Evolutionary conservation across 345 rosid species (phyloP).

Genomic region (Gynandropsis gynandra): DNA sequence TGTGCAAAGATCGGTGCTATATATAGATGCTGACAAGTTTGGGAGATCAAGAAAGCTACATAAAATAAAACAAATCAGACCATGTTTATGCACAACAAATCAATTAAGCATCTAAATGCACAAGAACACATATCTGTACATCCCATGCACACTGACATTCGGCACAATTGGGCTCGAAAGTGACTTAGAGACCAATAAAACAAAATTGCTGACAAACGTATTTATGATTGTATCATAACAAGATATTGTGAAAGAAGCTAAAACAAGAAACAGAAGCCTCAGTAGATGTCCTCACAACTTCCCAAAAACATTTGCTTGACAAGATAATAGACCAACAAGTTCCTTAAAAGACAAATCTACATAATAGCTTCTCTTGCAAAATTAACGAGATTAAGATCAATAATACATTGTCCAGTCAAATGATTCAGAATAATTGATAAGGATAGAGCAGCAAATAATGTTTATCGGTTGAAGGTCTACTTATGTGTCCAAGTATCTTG

Average conservation of each 20-base stretch:
- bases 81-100: background rate
- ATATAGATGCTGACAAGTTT: conserved; percentile 75
- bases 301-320: background rate
- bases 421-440: background rate
- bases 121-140: conserved; percentile 10
- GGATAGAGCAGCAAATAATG: conserved; percentile 6
- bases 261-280: conserved; percentile 8
- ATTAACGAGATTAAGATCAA: conserved; percentile 4
- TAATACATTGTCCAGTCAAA: background rate
- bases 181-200: conserved; percentile 7
- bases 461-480: conserved; percentile 12
- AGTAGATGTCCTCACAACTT: background rate
- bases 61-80: conserved; percentile 19
- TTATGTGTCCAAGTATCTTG: background rate
- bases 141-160: background rate
- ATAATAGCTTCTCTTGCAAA: conserved; percentile 5
- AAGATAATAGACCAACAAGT: conserved; percentile 9
- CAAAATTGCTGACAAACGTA: background rate
- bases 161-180: background rate
- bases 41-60: conserved; percentile 94
- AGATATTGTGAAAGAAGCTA: conserved; percentile 10
- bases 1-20: conserved; percentile 82
- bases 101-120: background rate
- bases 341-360: background rate
- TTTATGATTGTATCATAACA: background rate